phyloP scores from a whole-genome alignment of 768 basidiomycete species.

The Sarcomyxa edulis region DNA sequence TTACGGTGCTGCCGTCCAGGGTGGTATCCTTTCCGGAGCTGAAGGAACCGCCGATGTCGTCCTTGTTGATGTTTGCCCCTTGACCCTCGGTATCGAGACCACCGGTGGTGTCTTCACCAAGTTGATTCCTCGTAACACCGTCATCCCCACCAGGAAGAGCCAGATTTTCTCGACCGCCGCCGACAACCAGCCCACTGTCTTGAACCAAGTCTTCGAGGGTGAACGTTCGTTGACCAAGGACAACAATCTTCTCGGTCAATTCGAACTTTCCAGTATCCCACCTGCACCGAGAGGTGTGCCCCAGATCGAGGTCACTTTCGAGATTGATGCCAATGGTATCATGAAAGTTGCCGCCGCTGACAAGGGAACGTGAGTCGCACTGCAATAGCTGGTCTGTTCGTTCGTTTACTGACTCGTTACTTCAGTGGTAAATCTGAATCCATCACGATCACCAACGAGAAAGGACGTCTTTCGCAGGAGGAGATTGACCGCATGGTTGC shows the following conservation, averaged over 20 bases:
- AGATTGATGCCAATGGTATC: slow-evolving; percentile 93
- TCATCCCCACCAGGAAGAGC: slow-evolving; percentile 95
- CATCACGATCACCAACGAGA: slow-evolving; percentile 95
- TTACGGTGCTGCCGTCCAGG: slow-evolving; percentile 98
- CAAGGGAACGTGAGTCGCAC: slow-evolving; percentile 76
- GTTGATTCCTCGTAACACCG: slow-evolving; percentile 95
- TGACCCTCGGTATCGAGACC: slow-evolving; percentile 98
- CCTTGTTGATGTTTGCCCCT: slow-evolving; percentile 93
- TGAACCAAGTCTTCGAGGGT: slow-evolving; percentile 97
- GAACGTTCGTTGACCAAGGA: slow-evolving; percentile 97
- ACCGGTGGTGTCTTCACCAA: slow-evolving; percentile 98
- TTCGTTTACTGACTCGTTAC: slow-evolving; percentile 2
- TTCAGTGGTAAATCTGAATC: slow-evolving; percentile 79
- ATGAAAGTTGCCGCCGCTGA: slow-evolving; percentile 91
- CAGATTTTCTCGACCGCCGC: slow-evolving; percentile 89
- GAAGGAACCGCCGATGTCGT: slow-evolving; percentile 87
- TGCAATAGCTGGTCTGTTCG: too few relatives aligned
- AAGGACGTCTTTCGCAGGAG: slow-evolving; percentile 83
- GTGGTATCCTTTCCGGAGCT: slow-evolving; percentile 95
- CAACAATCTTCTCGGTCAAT: slow-evolving; percentile 97
- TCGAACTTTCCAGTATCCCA: slow-evolving; percentile 89
- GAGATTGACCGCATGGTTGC: slow-evolving; percentile 95
- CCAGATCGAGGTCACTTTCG: slow-evolving; percentile 95
- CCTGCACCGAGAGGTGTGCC: slow-evolving; percentile 96
- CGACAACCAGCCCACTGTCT: slow-evolving; percentile 90